These are phyloP conservation scores for Tricholoma terreum DNA, from an alignment of 768 basidiomycete genomes.

Conservation along the genomic window DNA sequence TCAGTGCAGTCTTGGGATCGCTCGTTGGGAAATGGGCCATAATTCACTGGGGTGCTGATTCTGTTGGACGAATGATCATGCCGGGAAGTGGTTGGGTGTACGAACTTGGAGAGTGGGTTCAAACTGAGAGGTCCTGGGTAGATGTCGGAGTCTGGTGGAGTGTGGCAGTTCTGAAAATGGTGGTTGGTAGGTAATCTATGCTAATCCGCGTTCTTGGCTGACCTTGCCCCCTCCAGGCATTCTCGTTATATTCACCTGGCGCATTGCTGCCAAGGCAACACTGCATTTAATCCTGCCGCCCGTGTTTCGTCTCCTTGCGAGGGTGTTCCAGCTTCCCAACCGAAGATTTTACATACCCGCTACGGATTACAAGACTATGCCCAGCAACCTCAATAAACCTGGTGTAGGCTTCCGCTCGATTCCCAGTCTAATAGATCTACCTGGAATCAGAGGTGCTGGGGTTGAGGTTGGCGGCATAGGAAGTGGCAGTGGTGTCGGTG, in stretches of 20 bases:
- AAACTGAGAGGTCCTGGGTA: slow-evolving; percentile 33
- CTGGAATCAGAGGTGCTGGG: slow-evolving; percentile 42
- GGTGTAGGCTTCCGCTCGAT: slow-evolving; percentile 57
- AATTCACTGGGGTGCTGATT: slow-evolving; percentile 38
- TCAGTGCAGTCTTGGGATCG: slow-evolving; percentile 80
- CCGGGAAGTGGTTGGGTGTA: slow-evolving; percentile 53
- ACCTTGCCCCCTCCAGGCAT: slow-evolving; percentile 47
- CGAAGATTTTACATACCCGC: slow-evolving; percentile 89
- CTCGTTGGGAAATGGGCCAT: slow-evolving; percentile 67
- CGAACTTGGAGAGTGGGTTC: slow-evolving; percentile 30
- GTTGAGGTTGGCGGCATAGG: slow-evolving; percentile 46
- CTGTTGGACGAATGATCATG: slow-evolving; percentile 37
- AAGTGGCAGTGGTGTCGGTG: slow-evolving; percentile 29
- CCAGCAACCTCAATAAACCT: slow-evolving; percentile 43
- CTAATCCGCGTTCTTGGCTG: not conserved
- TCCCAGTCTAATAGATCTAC: slow-evolving; percentile 84
- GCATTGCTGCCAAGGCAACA: slow-evolving; percentile 76
- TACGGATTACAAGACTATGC: slow-evolving; percentile 78
- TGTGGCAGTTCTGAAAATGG: slow-evolving; percentile 45
- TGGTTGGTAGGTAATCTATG: slow-evolving; percentile 32
- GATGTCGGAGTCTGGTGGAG: slow-evolving; percentile 47
- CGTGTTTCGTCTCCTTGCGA: slow-evolving; percentile 72
- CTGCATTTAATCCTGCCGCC: slow-evolving; percentile 79
- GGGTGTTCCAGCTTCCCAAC: slow-evolving; percentile 68
- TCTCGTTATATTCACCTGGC: slow-evolving; percentile 80